A percentile compares a stretch with the other conserved stretches of the same genome.
phyloP scores from a whole-genome alignment of 306 rosid genomes.

The Prunus persica region DNA sequence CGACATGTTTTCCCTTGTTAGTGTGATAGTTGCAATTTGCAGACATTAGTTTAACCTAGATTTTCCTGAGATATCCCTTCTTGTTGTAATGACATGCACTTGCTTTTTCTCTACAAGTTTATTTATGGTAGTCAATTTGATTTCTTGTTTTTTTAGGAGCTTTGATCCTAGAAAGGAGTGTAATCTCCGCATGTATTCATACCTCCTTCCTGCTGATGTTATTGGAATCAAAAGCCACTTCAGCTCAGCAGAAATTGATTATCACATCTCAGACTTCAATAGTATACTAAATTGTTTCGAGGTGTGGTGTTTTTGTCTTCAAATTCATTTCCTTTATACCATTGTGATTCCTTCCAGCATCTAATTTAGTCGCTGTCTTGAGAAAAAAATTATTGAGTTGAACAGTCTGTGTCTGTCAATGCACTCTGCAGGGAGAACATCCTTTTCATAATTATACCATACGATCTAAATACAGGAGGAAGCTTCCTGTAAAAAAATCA shows the following conservation, averaged over 20 bases:
- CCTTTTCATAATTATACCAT: constrained; percentile 94
- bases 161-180: constrained; percentile 92
- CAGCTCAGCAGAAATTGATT: constrained; percentile 48
- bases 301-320: constrained; percentile 37
- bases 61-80: background rate
- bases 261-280: constrained; percentile 75
- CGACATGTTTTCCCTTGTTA: background rate
- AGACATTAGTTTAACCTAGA: background rate
- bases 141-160: constrained; percentile 45
- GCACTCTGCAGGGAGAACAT: constrained; percentile 62
- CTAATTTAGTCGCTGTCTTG: background rate
- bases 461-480: constrained; percentile 67
- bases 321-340: background rate
- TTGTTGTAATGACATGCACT: background rate
- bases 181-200: constrained; percentile 68
- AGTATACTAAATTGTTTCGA: constrained; percentile 64
- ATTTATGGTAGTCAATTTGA: background rate
- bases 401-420: constrained; percentile 14
- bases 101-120: background rate
- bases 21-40: background rate
- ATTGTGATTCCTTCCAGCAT: background rate
- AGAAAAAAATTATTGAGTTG: background rate
- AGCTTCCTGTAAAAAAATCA: constrained; percentile 31
- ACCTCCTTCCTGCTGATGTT: constrained; percentile 75
- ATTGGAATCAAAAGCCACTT: constrained; percentile 66